Base-by-base conservation (phyloP, 306 rosid species). In the Rosa multiflora region DNA sequence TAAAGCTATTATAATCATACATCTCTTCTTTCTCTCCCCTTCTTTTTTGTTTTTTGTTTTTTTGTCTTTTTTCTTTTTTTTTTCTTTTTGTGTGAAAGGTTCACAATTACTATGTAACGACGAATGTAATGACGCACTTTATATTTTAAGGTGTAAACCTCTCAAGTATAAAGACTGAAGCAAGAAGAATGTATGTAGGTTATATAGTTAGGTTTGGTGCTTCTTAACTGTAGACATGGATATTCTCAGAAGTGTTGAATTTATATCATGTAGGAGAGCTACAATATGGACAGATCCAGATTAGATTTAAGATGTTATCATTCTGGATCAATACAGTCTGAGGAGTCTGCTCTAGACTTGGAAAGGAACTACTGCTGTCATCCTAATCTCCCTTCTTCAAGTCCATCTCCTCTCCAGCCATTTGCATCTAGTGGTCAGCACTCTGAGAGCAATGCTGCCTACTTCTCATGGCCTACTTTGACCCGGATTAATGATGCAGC, bases 381-480 rank as follows among this genome's bases (percentile, higher is more conserved):
- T 84, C 89, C 76, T 80, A 87, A 90, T 88, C 73, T 82, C 9
- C 91, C 89, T 73, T 92, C 90, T 14, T 87, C 91, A 59, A 87
- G 93, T 85, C 90, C 96, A 62, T 83, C 87, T n/a, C 88, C 94
- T 32, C 80, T 84, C 83, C 99, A 91, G 78, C 91, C 90, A 52
- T 96, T 87, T 88, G 91, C 97, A 59, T 85, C 95, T 35, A 88
- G 88, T 76, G 88, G 87, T 78, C 99, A 93, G 87, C 97, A 89
- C 84, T 85, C 97, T 79, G 99, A 95, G 85, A 91, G 91, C 86
- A 95, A 80, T 53, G 96, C 99, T 18, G 93, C 99, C 66, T 96
- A 93, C 85, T 96, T 96, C 78, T 96, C 99, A 62, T 96, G 99
- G 99, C 99, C 99, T 66, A 90, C 97, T 29, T 91, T 91, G 87